These are phyloP conservation scores for Metschnikowia gruessii DNA, from an alignment of 805 yeast genomes.

Conservation along the genomic window DNA sequence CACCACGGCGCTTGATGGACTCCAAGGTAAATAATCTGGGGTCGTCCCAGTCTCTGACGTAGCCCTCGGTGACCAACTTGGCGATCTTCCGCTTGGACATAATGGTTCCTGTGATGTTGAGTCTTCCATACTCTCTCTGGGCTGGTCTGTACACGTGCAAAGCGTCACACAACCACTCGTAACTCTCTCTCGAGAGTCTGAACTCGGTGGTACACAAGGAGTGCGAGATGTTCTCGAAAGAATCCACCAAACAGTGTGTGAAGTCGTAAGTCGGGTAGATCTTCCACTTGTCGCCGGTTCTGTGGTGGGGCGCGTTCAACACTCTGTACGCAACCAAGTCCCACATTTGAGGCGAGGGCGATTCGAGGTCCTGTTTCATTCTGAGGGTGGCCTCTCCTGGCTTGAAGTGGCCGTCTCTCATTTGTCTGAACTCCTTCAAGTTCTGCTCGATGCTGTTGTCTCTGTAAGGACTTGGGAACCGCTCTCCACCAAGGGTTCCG, in stretches of 20 bases:
- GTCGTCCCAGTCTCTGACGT: slow-evolving; percentile 97
- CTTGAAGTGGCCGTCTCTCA: slow-evolving; percentile 85
- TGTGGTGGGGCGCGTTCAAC: slow-evolving; percentile 85
- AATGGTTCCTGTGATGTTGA: slow-evolving; percentile 91
- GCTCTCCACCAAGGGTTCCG: slow-evolving; percentile 91
- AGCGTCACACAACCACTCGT: slow-evolving; percentile 97
- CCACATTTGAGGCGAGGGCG: slow-evolving; percentile 99
- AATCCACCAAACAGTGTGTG: slow-evolving; percentile 98
- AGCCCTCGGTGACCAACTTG: slow-evolving; percentile 73
- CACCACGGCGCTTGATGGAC: slow-evolving; percentile 93
- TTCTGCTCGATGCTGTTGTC: slow-evolving; percentile 68
- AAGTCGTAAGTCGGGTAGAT: slow-evolving; percentile 98
- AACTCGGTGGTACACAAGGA: slow-evolving; percentile 97
- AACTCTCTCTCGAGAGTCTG: slow-evolving; percentile 85
- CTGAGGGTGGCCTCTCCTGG: slow-evolving; percentile 94
- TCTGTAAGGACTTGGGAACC: slow-evolving; percentile 81
- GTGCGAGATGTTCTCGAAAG: slow-evolving; percentile 93
- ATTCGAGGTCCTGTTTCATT: slow-evolving; percentile 89
- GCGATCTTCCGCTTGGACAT: slow-evolving; percentile 96
- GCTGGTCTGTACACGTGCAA: slow-evolving; percentile 96
- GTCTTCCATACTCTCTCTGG: slow-evolving; percentile 97
- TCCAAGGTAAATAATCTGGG: slow-evolving; percentile 95
- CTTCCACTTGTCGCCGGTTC: slow-evolving; percentile 97
- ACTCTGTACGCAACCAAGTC: slow-evolving; percentile 97
- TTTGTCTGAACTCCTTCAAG: slow-evolving; percentile 75